Percentiles rank a stretch among this genome's conserved stretches.
Evolutionary conservation across 176 grass and related monocot species (phyloP).

Genomic region (Sorghum bicolor): DNA sequence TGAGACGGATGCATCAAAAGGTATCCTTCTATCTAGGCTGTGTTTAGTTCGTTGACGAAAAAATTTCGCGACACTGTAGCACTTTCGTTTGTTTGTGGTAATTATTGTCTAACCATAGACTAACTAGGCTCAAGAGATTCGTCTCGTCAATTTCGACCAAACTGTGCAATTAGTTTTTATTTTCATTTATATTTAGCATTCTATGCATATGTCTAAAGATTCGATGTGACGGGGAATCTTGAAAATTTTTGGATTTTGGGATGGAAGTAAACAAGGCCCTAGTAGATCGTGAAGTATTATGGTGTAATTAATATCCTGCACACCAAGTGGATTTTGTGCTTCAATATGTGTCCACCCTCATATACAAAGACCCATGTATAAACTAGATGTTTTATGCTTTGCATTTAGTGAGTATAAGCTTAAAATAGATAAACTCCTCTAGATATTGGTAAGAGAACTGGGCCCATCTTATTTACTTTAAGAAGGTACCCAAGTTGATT

Average conservation of each 20-base stretch:
- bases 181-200: no score
- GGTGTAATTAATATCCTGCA: background rate
- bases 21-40: conserved; percentile 40
- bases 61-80: no score
- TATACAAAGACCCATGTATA: background rate
- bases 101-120: no score
- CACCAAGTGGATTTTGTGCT: background rate
- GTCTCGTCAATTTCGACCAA: no score
- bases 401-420: background rate
- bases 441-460: background rate
- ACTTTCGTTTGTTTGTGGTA: no score
- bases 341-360: background rate
- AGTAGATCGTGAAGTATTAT: background rate
- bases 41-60: no score
- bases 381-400: background rate
- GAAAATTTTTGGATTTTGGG: no score
- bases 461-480: background rate
- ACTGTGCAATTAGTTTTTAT: no score
- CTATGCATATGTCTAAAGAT: no score
- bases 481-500: background rate
- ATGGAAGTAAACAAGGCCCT: no score
- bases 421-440: background rate
- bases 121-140: no score
- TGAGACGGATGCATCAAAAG: conserved; percentile 97
- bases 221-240: no score